Evolutionary conservation across 129 eudicot species (phyloP), one percentile per base, ranked within the genome.

Genomic region (Scalesia atractyloides): DNA sequence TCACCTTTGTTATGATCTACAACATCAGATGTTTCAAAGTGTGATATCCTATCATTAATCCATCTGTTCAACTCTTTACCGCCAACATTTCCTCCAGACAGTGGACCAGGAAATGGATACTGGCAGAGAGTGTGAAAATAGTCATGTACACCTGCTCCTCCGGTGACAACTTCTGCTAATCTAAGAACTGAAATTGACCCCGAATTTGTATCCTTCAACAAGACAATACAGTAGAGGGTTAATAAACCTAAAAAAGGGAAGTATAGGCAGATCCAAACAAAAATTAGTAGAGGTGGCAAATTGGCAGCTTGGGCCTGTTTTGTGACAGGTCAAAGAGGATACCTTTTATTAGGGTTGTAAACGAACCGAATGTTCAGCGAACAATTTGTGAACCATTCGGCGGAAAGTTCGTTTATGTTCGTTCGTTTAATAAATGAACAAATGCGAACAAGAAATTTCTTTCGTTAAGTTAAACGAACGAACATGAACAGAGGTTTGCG

Each of bases 21-120:
- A 65, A 79, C 65, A 65, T 83, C 84, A 34, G 82, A 60, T 69
- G 84, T 50, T 64, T 65, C 82, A 26, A 30, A 1, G 72, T 75
- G 86, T 68, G 91, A 53, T n/a, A 88, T 88, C 79, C 89, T 86
- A 76, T 90, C 99, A 57, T 94, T 97, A 75, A 88, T 84, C 97
- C 97, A 79, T 66, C 22, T 66, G 36, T 39, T 79, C 64, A 79
- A n/a, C 48, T 79, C 83, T 73, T 79, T 79, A n/a, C 70, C 39
- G 9, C 83, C 79, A 46, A 50, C 83, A 66, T 59, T 66, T 59
- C 83, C 83, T 66, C 79, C 64, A 16, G 74, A 52, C 18, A 79
- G 73, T 56, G 83, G 83, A 36, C 79, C 78, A 0, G 79, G 79
- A 72, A 79, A 73, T 0, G 79, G 57, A 36, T 90, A 73, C 70